These are phyloP conservation scores for Aaosphaeria pasadenensis DNA, from an alignment of 2,329 filamentous ascomycete species.

Conservation along the genomic window DNA sequence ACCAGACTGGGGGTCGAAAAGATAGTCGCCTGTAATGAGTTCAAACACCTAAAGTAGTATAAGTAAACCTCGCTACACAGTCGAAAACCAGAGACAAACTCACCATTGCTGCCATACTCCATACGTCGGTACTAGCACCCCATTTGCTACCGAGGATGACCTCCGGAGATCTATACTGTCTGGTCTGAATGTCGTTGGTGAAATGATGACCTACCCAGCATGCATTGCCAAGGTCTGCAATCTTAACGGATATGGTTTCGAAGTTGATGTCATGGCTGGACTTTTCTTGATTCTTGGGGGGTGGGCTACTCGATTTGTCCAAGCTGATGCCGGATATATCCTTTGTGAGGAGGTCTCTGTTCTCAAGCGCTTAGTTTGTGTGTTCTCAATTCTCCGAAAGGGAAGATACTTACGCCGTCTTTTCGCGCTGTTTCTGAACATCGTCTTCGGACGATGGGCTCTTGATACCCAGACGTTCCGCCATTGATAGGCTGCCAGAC, in stretches of 20 bases:
- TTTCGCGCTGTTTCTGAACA: conserved; percentile 78
- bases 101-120: conserved; percentile 99
- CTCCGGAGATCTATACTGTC: conserved; percentile 95
- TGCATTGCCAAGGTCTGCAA: conserved; percentile 95
- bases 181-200: conserved; percentile 97
- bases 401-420: conserved; percentile 73
- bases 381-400: neutral
- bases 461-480: conserved; percentile 55
- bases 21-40: conserved; percentile 94
- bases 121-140: conserved; percentile 98
- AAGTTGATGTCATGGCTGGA: conserved; percentile 57
- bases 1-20: conserved; percentile 96
- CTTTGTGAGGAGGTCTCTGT: conserved; percentile 80
- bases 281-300: conserved; percentile 58
- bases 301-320: conserved; percentile 60
- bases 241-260: conserved; percentile 95
- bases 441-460: conserved; percentile 50
- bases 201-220: conserved; percentile 99
- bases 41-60: conserved; percentile 73
- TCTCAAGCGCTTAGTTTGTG: neutral
- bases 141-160: conserved; percentile 96
- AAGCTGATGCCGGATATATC: conserved; percentile 95
- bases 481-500: conserved; percentile 54
- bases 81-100: conserved; percentile 22
- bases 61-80: conserved; percentile 4